phyloP scores from a whole-genome alignment of 2,329 filamentous ascomycete species.

The Juglanconis oblonga region DNA sequence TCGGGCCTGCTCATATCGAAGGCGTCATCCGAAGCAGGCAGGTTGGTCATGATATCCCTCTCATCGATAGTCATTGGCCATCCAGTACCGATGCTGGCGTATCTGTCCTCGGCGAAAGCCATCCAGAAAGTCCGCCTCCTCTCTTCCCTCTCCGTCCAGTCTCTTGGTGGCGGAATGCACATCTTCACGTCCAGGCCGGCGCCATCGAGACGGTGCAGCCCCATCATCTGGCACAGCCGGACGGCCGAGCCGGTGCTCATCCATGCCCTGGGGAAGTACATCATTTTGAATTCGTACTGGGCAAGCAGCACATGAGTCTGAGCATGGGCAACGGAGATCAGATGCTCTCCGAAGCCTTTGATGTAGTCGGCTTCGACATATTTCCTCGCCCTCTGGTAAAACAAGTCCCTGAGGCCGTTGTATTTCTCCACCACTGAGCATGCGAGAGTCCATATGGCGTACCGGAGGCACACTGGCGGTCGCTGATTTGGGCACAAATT shows the following conservation, averaged over 20 bases:
- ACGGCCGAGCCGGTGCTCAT: slow-evolving; percentile 80
- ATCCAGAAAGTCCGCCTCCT: slow-evolving; percentile 92
- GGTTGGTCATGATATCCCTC: slow-evolving; percentile 80
- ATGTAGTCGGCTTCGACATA: slow-evolving; percentile 88
- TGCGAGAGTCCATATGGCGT: slow-evolving; percentile 96
- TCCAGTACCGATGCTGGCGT: slow-evolving; percentile 92
- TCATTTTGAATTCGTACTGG: slow-evolving; percentile 92
- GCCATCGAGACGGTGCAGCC: slow-evolving; percentile 83
- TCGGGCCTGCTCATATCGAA: slow-evolving; percentile 78
- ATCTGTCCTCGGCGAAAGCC: slow-evolving; percentile 85
- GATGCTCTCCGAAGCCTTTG: slow-evolving; percentile 85
- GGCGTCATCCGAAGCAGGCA: slow-evolving; percentile 81
- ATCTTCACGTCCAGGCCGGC: slow-evolving; percentile 86
- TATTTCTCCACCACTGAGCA: slow-evolving; percentile 83
- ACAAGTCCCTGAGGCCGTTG: slow-evolving; percentile 74
- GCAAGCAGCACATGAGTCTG: slow-evolving; percentile 80
- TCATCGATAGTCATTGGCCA: slow-evolving; percentile 97
- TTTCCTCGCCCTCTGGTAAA: slow-evolving; percentile 85
- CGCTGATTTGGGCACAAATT: slow-evolving; percentile 83
- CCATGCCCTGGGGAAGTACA: slow-evolving; percentile 97
- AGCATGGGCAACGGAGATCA: slow-evolving; percentile 81
- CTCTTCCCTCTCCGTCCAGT: slow-evolving; percentile 94
- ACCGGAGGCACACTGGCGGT: slow-evolving; percentile 83
- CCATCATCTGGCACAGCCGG: slow-evolving; percentile 88
- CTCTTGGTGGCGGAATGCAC: slow-evolving; percentile 77